These are phyloP conservation scores for Hypomontagnella monticulosa DNA, from an alignment of 495 filamentous ascomycete species.

Conservation along the genomic window DNA sequence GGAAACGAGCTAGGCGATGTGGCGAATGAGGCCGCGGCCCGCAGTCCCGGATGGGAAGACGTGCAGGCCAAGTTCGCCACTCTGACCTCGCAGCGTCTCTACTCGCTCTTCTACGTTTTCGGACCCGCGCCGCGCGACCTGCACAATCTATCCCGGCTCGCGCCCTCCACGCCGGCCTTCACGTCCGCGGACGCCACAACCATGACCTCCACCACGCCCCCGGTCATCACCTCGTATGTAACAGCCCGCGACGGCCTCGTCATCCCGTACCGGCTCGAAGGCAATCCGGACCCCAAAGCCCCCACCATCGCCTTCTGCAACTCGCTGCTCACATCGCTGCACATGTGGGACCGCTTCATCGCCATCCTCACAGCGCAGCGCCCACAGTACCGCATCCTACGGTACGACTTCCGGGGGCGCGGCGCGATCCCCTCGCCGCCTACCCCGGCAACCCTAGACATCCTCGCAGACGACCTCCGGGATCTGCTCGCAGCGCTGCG, in stretches of 20 bases:
- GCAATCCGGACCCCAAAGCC: slow-evolving; percentile 68
- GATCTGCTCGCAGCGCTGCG: slow-evolving; percentile 66
- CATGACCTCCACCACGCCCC: slow-evolving; percentile 50
- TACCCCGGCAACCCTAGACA: slow-evolving; percentile 62
- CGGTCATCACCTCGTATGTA: slow-evolving; percentile 71
- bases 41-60: slow-evolving; percentile 65
- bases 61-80: slow-evolving; percentile 66
- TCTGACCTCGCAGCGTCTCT: slow-evolving; percentile 65
- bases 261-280: slow-evolving; percentile 79
- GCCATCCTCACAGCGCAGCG: slow-evolving; percentile 65
- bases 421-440: slow-evolving; percentile 58
- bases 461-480: slow-evolving; percentile 72
- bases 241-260: slow-evolving; percentile 72
- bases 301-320: slow-evolving; percentile 78
- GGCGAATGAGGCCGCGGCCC: slow-evolving; percentile 69
- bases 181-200: slow-evolving; percentile 65
- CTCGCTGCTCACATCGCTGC: slow-evolving; percentile 74
- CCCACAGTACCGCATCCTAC: slow-evolving; percentile 73
- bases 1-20: slow-evolving; percentile 70
- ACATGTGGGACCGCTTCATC: slow-evolving; percentile 82
- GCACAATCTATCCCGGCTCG: slow-evolving; percentile 51
- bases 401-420: slow-evolving; percentile 75
- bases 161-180: slow-evolving; percentile 54
- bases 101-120: slow-evolving; percentile 81
- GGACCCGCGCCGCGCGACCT: slow-evolving; percentile 77